These are phyloP conservation scores for Endocalyx cinctus DNA, from an alignment of 2,329 filamentous ascomycete species.

Conservation along the genomic window DNA sequence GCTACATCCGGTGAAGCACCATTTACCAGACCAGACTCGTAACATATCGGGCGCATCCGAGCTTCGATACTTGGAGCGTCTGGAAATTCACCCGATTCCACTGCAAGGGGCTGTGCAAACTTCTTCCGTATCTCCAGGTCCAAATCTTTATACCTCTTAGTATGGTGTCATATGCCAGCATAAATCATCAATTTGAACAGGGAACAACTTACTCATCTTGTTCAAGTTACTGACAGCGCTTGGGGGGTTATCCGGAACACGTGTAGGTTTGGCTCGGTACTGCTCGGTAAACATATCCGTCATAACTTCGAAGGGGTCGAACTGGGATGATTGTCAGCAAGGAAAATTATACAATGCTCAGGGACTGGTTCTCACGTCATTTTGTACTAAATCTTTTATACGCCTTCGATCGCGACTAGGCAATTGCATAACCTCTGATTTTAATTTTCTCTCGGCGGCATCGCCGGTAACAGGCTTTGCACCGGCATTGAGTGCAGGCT, in stretches of 20 bases:
- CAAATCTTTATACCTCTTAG: conserved; percentile 42
- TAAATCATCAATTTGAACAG: conserved; percentile 8
- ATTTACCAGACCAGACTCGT: conserved; percentile 57
- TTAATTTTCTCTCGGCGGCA: conserved; percentile 60
- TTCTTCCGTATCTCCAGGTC: conserved; percentile 65
- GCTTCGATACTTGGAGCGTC: conserved; percentile 59
- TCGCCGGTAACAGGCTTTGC: conserved; percentile 61
- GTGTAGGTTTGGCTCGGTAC: conserved; percentile 39
- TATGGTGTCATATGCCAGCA: conserved; percentile 5
- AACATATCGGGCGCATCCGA: conserved; percentile 65
- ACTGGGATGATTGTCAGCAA: conserved; percentile 32
- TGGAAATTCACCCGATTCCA: conserved; percentile 66
- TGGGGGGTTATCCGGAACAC: conserved; percentile 57
- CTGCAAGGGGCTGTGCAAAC: conserved; percentile 58
- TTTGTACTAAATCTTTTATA: conserved; percentile 60
- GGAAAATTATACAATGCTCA: conserved; percentile 1
- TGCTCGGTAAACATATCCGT: conserved; percentile 48
- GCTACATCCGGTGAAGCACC: conserved; percentile 58
- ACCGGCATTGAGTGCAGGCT: conserved; percentile 51
- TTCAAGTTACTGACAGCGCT: conserved; percentile 71
- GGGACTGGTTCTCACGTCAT: conserved; percentile 61
- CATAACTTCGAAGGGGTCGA: conserved; percentile 51
- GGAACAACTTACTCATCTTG: conserved; percentile 64
- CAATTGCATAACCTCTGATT: conserved; percentile 67
- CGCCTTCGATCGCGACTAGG: conserved; percentile 61